phyloP scores from a whole-genome alignment of 139 green algal species.

The Haematococcus sp. region DNA sequence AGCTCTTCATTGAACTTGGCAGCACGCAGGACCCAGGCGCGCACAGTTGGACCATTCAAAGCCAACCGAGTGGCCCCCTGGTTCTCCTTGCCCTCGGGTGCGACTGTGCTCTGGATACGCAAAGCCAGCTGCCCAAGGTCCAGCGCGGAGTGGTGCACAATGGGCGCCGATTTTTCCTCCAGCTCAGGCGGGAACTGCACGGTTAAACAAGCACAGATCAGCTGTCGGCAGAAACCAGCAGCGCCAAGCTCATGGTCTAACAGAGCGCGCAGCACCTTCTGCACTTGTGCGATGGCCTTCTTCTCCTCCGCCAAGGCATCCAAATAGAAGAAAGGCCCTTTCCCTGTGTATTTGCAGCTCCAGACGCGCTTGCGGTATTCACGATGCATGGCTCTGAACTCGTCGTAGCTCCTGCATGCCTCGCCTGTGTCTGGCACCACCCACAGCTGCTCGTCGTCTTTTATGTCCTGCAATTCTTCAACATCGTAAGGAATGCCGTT shows the following conservation, averaged over 20 bases:
- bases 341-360: constrained; percentile 3
- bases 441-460: not conserved
- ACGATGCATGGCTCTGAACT: not conserved
- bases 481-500: constrained; percentile 1
- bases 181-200: constrained; percentile 2
- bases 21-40: not conserved
- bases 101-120: not conserved
- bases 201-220: not conserved
- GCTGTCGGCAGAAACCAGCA: not conserved
- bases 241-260: not conserved
- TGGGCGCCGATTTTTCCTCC: not conserved
- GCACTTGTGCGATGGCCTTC: not conserved
- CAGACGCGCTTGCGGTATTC: not conserved
- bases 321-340: not conserved
- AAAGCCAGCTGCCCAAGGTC: not conserved
- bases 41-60: not conserved
- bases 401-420: not conserved
- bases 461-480: not conserved
- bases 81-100: not conserved
- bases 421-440: not conserved
- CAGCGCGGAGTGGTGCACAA: not conserved
- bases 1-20: not conserved
- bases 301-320: not conserved
- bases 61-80: not conserved
- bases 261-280: not conserved